A percentile compares a stretch with the other conserved stretches of the same genome.
Conservation (phyloP, 2,329 filamentous ascomycete species). For the Conoideocrella luteorostrata region DNA sequence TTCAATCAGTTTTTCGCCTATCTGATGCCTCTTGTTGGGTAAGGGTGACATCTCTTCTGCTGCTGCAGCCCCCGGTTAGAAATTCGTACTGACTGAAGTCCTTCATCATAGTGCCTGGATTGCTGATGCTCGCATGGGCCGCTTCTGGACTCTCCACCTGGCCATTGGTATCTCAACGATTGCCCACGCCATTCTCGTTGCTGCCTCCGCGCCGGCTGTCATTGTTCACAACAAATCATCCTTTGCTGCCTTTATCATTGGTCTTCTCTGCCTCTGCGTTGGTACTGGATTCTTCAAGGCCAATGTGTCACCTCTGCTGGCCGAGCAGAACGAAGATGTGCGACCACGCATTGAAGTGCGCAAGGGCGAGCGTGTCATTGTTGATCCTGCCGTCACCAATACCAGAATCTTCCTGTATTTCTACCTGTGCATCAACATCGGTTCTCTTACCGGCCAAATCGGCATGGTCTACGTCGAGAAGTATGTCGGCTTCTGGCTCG, state of each 20-base stretch:
- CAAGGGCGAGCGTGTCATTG: slow-evolving; percentile 60
- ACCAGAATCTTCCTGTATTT: slow-evolving; percentile 63
- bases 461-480: slow-evolving; percentile 68
- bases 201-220: slow-evolving; percentile 57
- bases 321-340: slow-evolving; percentile 60
- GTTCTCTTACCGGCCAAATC: slow-evolving; percentile 50
- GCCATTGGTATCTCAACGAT: slow-evolving; percentile 59
- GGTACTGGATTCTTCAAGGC: slow-evolving; percentile 78
- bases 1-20: slow-evolving; percentile 60
- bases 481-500: slow-evolving; percentile 69
- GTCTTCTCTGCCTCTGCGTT: slow-evolving; percentile 46
- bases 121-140: slow-evolving; percentile 66
- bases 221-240: slow-evolving; percentile 51
- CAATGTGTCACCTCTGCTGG: slow-evolving; percentile 67
- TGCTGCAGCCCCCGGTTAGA: too few relatives aligned
- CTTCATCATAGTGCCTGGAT: slow-evolving; percentile 36
- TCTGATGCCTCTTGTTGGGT: slow-evolving; percentile 51
- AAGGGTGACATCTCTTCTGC: slow-evolving; percentile 11
- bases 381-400: slow-evolving; percentile 63
- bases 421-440: slow-evolving; percentile 53
- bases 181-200: slow-evolving; percentile 60
- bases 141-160: slow-evolving; percentile 66
- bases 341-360: slow-evolving; percentile 50
- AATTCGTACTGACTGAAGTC: background rate
- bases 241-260: slow-evolving; percentile 63